phyloP scores from a whole-genome alignment of 2,329 filamentous ascomycete genomes.

The Trichoderma breve region DNA sequence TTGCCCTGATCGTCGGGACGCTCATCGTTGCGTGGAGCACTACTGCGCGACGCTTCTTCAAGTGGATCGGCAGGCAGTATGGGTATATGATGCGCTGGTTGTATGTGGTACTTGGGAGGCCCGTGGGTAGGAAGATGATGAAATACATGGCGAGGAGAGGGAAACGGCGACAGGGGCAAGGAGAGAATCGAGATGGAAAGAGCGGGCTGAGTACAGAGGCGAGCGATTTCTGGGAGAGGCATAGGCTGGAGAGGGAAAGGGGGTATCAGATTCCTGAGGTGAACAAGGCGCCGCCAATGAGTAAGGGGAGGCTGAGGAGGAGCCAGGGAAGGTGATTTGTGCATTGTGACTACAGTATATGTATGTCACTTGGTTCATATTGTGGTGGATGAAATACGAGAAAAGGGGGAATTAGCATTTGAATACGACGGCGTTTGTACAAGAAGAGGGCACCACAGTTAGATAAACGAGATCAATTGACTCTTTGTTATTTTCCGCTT shows the following conservation, averaged over 20 bases:
- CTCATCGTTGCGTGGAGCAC: constrained; percentile 57
- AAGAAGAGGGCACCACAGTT: not conserved
- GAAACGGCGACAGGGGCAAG: constrained; percentile 24
- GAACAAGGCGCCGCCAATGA: constrained; percentile 31
- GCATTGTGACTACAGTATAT: not conserved
- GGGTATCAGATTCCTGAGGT: constrained; percentile 41
- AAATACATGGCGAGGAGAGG: constrained; percentile 10
- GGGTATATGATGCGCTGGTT: constrained; percentile 23
- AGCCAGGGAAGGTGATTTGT: constrained; percentile 1
- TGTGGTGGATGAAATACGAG: not conserved
- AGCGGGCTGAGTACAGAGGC: constrained; percentile 31
- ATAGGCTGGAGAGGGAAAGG: constrained; percentile 39
- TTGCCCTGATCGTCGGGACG: constrained; percentile 47
- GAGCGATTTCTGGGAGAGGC: constrained; percentile 44
- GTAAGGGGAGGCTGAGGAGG: constrained; percentile 3
- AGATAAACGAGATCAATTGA: not conserved
- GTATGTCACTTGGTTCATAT: not conserved
- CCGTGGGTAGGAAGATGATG: constrained; percentile 21
- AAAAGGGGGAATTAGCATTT: not conserved
- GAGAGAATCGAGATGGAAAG: constrained; percentile 20
- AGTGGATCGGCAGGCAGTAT: constrained; percentile 26
- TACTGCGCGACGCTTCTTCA: constrained; percentile 37
- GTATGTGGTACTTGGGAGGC: constrained; percentile 27
- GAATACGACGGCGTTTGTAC: not conserved
- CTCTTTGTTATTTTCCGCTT: not conserved